phyloP scores from a whole-genome alignment of 2,329 filamentous ascomycete species.

The Ophiocordyceps sinensis region DNA sequence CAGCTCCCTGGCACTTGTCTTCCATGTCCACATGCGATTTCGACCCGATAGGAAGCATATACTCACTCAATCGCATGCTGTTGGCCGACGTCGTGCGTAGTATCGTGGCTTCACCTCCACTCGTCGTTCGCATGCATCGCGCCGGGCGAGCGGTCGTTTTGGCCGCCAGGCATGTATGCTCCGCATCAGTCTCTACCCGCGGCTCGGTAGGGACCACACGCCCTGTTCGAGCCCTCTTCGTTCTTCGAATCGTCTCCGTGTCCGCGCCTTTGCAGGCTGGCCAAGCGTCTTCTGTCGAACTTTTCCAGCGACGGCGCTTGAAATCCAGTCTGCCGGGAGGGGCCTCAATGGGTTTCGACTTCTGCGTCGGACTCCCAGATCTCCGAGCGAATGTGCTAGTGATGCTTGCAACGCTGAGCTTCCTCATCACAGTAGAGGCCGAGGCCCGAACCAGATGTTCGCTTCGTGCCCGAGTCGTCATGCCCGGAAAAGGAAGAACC shows the following conservation, averaged over 20 bases:
- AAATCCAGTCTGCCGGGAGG: not conserved
- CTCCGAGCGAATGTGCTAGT: slow-evolving; percentile 62
- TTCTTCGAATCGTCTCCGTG: not conserved
- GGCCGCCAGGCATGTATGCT: not conserved
- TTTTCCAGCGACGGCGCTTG: not conserved
- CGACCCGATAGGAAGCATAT: slow-evolving; percentile 1
- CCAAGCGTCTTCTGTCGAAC: not conserved
- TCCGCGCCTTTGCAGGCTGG: not conserved
- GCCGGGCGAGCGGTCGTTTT: not conserved
- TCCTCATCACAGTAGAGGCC: slow-evolving; percentile 78
- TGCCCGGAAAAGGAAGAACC: slow-evolving; percentile 67
- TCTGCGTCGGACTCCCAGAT: slow-evolving; percentile 37
- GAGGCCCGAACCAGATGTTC: slow-evolving; percentile 62
- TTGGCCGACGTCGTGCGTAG: slow-evolving; percentile 4
- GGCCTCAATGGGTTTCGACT: not conserved
- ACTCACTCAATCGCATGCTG: slow-evolving; percentile 3
- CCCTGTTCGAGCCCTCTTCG: slow-evolving; percentile 1
- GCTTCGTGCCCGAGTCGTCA: slow-evolving; percentile 48
- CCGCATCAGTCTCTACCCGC: not conserved
- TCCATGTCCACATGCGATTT: slow-evolving; percentile 1
- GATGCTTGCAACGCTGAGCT: slow-evolving; percentile 71
- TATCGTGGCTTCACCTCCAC: not conserved
- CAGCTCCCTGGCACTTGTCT: slow-evolving; percentile 1
- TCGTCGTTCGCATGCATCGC: not conserved
- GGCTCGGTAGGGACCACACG: not conserved